Conservation (phyloP, 2,329 filamentous ascomycete genomes). For the Parascedosporium putredinis region DNA sequence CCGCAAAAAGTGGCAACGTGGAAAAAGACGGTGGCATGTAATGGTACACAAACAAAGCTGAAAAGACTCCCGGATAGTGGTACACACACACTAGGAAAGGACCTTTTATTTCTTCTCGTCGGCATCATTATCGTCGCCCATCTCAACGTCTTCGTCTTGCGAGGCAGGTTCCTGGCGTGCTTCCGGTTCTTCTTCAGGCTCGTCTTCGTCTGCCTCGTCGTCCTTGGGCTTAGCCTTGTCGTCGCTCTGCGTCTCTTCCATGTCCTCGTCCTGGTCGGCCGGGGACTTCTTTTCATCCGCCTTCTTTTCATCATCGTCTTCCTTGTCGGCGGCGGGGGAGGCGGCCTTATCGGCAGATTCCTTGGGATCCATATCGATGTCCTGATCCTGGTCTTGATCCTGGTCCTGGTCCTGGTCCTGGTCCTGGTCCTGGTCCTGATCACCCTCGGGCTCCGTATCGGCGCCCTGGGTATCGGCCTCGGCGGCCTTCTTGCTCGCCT, state of each 20-base stretch:
- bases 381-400: conserved; percentile 4
- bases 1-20: too few species aligned
- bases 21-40: too few species aligned
- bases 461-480: conserved; percentile 4
- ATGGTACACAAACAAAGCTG: conserved; percentile 9
- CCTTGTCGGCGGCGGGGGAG: not conserved
- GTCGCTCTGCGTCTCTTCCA: not conserved
- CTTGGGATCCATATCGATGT: conserved; percentile 6
- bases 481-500: conserved; percentile 17
- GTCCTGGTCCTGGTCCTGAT: conserved; percentile 2
- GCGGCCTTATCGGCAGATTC: conserved; percentile 1
- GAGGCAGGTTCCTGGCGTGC: not conserved
- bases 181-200: not conserved
- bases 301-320: not conserved
- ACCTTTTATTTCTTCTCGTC: conserved; percentile 7
- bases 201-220: conserved; percentile 2
- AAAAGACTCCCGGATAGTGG: not conserved
- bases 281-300: conserved; percentile 5
- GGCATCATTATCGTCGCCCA: conserved; percentile 1
- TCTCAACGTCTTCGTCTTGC: conserved; percentile 5
- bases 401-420: conserved; percentile 2
- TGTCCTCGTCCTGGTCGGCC: not conserved
- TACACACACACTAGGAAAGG: not conserved
- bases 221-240: conserved; percentile 2
- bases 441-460: conserved; percentile 6